These are phyloP conservation scores for Vigna hirtella DNA, from an alignment of 306 rosid genomes.

Conservation along the genomic window DNA sequence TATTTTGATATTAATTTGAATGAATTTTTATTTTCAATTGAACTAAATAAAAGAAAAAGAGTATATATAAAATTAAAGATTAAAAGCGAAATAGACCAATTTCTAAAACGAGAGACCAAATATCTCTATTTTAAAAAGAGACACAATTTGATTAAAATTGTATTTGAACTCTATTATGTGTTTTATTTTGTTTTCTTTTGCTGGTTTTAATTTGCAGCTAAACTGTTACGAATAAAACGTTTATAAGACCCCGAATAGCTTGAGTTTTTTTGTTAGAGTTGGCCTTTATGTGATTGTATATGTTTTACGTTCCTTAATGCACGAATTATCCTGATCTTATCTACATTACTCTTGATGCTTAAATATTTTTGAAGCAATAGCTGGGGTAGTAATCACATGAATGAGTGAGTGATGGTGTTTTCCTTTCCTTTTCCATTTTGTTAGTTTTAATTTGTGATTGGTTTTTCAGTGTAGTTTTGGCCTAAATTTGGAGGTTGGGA, in stretches of 20 bases:
- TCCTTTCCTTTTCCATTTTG: slow-evolving; percentile 26
- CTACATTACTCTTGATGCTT: not conserved
- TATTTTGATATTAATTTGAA: too few relatives aligned
- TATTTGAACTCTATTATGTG: not conserved
- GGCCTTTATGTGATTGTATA: not conserved
- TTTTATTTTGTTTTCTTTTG: not conserved
- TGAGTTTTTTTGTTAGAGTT: not conserved
- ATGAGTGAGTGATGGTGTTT: not conserved
- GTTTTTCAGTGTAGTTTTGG: slow-evolving; percentile 8
- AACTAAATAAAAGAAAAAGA: too few relatives aligned
- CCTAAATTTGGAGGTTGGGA: not conserved
- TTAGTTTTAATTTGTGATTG: not conserved
- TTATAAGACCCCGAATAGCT: not conserved
- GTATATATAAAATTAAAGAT: too few relatives aligned
- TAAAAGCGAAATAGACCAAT: too few relatives aligned
- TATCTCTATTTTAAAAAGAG: too few relatives aligned
- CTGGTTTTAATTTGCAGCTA: not conserved
- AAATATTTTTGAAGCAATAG: too few relatives aligned
- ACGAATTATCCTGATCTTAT: not conserved
- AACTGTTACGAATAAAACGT: not conserved
- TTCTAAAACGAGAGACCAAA: too few relatives aligned
- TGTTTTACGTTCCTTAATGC: not conserved
- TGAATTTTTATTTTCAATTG: too few relatives aligned
- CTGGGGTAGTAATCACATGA: not conserved
- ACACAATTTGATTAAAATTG: too few relatives aligned